These are phyloP conservation scores for Epichloe glyceriae DNA, from an alignment of 2,329 filamentous ascomycete genomes.

Conservation along the genomic window DNA sequence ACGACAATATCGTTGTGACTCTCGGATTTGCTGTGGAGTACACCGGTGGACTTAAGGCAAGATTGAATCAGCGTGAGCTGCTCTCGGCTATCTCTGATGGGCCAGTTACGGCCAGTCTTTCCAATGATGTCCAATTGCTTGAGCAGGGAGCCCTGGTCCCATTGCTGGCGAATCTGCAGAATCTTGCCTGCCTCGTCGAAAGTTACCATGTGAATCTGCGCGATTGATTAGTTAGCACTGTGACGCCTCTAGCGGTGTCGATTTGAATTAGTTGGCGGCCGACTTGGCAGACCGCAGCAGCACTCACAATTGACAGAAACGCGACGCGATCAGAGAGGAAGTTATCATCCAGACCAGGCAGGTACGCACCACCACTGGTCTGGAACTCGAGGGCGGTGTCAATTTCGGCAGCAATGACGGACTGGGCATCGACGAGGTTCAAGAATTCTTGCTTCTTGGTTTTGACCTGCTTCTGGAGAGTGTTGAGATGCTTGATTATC, in stretches of 20 bases:
- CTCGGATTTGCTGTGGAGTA: constrained; percentile 18
- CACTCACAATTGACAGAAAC: constrained; percentile 65
- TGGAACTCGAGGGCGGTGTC: constrained; percentile 76
- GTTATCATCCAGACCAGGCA: constrained; percentile 86
- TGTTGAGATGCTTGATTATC: constrained; percentile 70
- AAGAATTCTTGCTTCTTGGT: constrained; percentile 74
- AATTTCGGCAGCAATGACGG: constrained; percentile 67
- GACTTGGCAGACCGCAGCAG: neutral
- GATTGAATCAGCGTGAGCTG: constrained; percentile 65
- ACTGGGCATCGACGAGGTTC: constrained; percentile 56
- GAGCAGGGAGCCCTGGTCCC: constrained; percentile 88
- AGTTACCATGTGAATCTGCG: constrained; percentile 72
- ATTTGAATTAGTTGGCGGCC: neutral
- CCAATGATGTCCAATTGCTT: constrained; percentile 93
- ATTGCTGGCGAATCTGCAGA: constrained; percentile 73
- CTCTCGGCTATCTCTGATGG: constrained; percentile 75
- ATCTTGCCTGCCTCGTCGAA: constrained; percentile 73
- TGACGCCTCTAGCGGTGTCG: neutral
- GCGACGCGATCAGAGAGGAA: constrained; percentile 76
- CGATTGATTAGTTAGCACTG: neutral
- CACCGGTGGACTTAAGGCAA: constrained; percentile 39
- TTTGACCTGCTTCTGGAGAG: constrained; percentile 59
- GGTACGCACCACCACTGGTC: constrained; percentile 69
- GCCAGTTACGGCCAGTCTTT: constrained; percentile 83
- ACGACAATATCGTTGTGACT: constrained; percentile 24